These are phyloP conservation scores for Linderniella brevidens DNA, from an alignment of 257 asterid genomes.

Conservation along the genomic window DNA sequence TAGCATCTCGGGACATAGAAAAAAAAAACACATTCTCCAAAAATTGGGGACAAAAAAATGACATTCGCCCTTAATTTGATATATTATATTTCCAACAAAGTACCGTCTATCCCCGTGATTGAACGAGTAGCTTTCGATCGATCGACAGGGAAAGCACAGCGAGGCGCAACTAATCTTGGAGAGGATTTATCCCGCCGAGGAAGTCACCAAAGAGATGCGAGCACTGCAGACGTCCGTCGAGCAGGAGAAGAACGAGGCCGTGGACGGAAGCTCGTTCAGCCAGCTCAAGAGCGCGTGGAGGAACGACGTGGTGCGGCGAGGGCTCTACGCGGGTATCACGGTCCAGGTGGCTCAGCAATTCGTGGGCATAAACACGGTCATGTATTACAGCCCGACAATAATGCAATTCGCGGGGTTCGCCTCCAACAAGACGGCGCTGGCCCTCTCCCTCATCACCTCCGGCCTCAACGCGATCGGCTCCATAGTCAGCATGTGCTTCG, in stretches of 20 bases:
- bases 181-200: slow-evolving; percentile 43
- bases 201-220: slow-evolving; percentile 41
- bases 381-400: slow-evolving; percentile 76
- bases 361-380: slow-evolving; percentile 68
- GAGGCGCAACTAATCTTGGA: slow-evolving; percentile 46
- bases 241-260: slow-evolving; percentile 25
- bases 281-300: slow-evolving; percentile 25
- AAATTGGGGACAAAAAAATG: no score
- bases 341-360: slow-evolving; percentile 70
- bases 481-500: slow-evolving; percentile 39
- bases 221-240: slow-evolving; percentile 45
- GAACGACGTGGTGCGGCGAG: slow-evolving; percentile 41
- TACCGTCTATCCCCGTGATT: no score
- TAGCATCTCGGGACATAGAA: no score
- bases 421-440: slow-evolving; percentile 53
- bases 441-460: slow-evolving; percentile 51
- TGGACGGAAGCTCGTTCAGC: slow-evolving; percentile 12
- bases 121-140: no score
- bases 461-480: slow-evolving; percentile 65
- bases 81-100: no score
- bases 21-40: no score
- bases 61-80: no score
- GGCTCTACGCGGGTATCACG: slow-evolving; percentile 53
- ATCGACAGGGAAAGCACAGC: slow-evolving; percentile 25
- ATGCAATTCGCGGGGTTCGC: slow-evolving; percentile 67